These are phyloP conservation scores for Sicyos baderoa DNA, from an alignment of 306 rosid species.

Conservation along the genomic window DNA sequence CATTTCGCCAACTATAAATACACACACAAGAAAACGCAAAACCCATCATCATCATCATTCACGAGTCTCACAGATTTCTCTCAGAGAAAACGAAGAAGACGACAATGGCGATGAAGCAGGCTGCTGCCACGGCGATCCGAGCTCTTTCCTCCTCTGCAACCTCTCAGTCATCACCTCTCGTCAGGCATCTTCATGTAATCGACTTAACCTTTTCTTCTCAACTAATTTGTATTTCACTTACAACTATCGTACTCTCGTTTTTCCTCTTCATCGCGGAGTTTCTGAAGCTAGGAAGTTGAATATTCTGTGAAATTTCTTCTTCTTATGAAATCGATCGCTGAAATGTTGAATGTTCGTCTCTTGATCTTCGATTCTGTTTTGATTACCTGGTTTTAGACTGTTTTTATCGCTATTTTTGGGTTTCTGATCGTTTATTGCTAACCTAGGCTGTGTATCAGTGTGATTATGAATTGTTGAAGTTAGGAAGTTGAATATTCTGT, in stretches of 20 bases:
- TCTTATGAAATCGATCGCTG: neutral
- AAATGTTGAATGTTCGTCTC: neutral
- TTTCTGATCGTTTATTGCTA: neutral
- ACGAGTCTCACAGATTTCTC: neutral
- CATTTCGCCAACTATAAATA: slow-evolving; percentile 4
- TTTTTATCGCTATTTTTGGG: neutral
- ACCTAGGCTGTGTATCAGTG: too few relatives aligned
- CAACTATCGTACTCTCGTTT: neutral
- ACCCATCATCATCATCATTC: neutral
- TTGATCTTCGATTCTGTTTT: neutral
- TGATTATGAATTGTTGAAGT: neutral
- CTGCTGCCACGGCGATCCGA: slow-evolving; percentile 38
- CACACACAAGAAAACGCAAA: neutral
- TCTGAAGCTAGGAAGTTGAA: neutral
- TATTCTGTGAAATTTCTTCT: neutral
- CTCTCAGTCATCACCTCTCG: slow-evolving; percentile 23
- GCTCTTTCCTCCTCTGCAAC: slow-evolving; percentile 31
- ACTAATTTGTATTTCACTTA: neutral
- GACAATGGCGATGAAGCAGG: slow-evolving; percentile 50
- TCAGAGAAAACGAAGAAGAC: neutral
- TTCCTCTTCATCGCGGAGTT: neutral
- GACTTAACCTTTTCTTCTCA: neutral
- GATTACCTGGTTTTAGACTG: neutral
- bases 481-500: neutral
- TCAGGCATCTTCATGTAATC: slow-evolving; percentile 47